Base-by-base conservation (phyloP, 2,329 filamentous ascomycete species). In the Aureobasidium sp. region DNA sequence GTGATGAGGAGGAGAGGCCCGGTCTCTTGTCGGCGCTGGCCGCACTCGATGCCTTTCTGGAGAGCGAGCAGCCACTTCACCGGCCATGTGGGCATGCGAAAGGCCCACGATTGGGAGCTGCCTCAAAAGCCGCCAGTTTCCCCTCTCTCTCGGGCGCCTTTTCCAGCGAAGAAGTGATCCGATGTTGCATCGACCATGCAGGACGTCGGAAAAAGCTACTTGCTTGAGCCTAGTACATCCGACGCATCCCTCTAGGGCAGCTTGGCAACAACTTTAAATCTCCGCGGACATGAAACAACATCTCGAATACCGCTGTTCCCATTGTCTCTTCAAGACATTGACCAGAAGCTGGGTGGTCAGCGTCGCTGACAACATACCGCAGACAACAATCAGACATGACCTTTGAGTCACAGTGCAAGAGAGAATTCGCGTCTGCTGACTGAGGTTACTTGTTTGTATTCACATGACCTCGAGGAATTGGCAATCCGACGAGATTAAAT, bases 181-280 rank as follows among this genome's bases (percentile, higher is more conserved):
- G 42, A 58, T 13, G 31, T 58, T 49, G 55, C 55, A 58, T 58
- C 43, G 33, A 38, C 15, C 9, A 9, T 58, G 55, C 55, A 58
- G 43, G n/a, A 31, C 23, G 27, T 51, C 58, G 58, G 47, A n/a
- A 51, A 21, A 33, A 60, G 35, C 37, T 60, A 17, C 58, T 38
- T 11, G 5, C 25, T 46, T 7, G 35, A 29, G 58, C 15, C 40
- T 60, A 60, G 58, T 21, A 3, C 8, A 42, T 47, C 45, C 25
- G 40, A 54, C 23, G 11, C 27, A 54, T 37, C 46, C 31, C 54
- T 54, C 49, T 54, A 54, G 40, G 13, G 57, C 17, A 38, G 38
- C 45, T 57, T 60, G 55, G 55, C n/a, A 40, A 40, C 55, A 58
- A 58, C 43, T 58, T 19, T 58, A 58, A 49, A 58, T 58, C 55